A percentile compares a stretch with the other conserved stretches of the same genome.
Conservation (phyloP, 495 filamentous ascomycete genomes). For the Cairneyella variabilis region DNA sequence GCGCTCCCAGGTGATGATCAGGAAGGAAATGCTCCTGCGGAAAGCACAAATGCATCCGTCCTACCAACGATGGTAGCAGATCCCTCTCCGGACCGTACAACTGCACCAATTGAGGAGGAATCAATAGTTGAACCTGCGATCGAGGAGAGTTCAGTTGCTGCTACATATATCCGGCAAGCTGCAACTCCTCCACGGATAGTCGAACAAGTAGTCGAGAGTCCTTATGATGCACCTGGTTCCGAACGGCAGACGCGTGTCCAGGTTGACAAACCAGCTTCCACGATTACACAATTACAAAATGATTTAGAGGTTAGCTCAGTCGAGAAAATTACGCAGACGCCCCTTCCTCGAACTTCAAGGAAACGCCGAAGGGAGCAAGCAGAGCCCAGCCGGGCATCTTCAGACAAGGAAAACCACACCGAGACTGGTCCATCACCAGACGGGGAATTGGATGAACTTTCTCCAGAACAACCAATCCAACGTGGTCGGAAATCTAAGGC, state of each 20-base stretch:
- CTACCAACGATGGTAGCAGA: too few species aligned
- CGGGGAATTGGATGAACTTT: constrained; percentile 24
- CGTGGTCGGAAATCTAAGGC: neutral
- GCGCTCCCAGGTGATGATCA: constrained; percentile 8
- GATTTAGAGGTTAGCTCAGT: neutral
- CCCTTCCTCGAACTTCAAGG: constrained; percentile 4
- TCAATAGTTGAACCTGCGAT: neutral
- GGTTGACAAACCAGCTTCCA: neutral
- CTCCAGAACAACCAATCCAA: constrained; percentile 22
- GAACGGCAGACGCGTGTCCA: constrained; percentile 20
- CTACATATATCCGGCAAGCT: too few species aligned
- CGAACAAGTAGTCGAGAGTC: constrained; percentile 44
- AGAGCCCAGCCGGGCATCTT: neutral
- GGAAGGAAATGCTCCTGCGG: neutral
- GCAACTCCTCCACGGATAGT: neutral
- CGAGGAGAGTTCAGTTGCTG: constrained; percentile 5
- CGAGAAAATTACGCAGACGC: neutral
- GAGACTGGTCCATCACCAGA: neutral
- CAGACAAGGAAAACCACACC: neutral
- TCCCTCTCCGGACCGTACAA: too few species aligned
- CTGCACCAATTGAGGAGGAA: constrained; percentile 1
- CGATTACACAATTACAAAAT: constrained; percentile 16
- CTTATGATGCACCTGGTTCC: constrained; percentile 43
- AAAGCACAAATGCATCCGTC: neutral
- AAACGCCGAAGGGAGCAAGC: constrained; percentile 14